Evolutionary conservation across 2,329 filamentous ascomycete genomes (phyloP).

Genomic region (Aspergillus fumigatus): DNA sequence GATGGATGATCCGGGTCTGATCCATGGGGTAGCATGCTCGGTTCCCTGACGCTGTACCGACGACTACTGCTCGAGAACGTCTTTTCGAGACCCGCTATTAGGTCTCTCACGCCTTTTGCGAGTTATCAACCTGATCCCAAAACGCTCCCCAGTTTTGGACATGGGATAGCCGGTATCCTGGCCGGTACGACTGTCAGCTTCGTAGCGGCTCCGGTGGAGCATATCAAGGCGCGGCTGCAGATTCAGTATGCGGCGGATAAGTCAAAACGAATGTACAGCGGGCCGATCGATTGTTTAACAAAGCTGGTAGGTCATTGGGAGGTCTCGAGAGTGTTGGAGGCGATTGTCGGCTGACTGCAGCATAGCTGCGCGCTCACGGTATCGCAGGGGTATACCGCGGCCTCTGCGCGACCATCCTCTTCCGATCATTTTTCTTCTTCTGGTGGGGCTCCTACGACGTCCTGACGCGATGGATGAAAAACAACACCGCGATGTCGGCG

Average conservation of each 20-base stretch:
- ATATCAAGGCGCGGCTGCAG: constrained; percentile 89
- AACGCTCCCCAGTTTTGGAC: constrained; percentile 69
- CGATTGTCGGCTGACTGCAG: background rate
- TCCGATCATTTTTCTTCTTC: constrained; percentile 91
- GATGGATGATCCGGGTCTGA: background rate
- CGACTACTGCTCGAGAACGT: constrained; percentile 75
- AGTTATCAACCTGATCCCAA: constrained; percentile 30
- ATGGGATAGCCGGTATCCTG: constrained; percentile 81
- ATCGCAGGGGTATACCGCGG: constrained; percentile 80
- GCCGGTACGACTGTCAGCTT: constrained; percentile 88
- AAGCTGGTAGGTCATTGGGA: constrained; percentile 49
- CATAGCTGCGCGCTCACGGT: constrained; percentile 58
- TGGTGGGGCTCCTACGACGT: constrained; percentile 98
- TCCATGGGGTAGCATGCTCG: constrained; percentile 62
- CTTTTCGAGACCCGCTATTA: constrained; percentile 55
- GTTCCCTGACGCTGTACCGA: constrained; percentile 85
- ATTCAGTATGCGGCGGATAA: constrained; percentile 86
- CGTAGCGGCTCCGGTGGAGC: constrained; percentile 89
- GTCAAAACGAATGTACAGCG: constrained; percentile 71
- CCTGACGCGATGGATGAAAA: constrained; percentile 63
- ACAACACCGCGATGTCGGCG: constrained; percentile 64
- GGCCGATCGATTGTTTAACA: constrained; percentile 75
- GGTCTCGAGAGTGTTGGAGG: background rate
- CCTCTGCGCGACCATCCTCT: constrained; percentile 76
- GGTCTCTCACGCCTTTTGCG: constrained; percentile 34